Conservation (phyloP, 2,329 filamentous ascomycete species). For the Pseudogymnoascus sp. region DNA sequence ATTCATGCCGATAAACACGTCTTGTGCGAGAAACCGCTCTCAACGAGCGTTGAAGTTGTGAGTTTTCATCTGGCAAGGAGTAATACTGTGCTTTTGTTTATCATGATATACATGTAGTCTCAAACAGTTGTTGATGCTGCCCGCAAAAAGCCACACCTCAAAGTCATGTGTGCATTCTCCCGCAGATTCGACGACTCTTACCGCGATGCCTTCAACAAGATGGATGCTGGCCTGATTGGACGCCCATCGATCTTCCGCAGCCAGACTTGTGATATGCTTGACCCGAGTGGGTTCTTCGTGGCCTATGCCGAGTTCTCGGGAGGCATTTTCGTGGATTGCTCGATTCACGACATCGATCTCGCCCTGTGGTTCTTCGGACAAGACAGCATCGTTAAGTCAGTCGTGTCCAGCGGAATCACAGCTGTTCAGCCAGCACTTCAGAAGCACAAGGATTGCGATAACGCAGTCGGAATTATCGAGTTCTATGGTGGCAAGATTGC, state of each 20-base stretch:
- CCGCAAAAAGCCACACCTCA: conserved; percentile 34
- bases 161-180: conserved; percentile 27
- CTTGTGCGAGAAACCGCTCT: conserved; percentile 47
- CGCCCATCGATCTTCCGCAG: not conserved
- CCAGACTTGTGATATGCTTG: conserved; percentile 7
- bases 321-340: not conserved
- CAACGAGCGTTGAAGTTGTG: conserved; percentile 36
- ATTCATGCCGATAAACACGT: conserved; percentile 48
- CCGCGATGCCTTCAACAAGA: not conserved
- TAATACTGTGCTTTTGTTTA: not conserved
- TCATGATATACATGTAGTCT: conserved; percentile 24
- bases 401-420: conserved; percentile 35
- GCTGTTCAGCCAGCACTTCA: conserved; percentile 49
- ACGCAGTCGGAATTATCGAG: conserved; percentile 58
- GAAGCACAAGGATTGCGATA: conserved; percentile 51
- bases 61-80: conserved; percentile 15
- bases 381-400: not conserved
- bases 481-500: conserved; percentile 56
- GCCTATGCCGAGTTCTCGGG: not conserved
- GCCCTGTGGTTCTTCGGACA: conserved; percentile 19
- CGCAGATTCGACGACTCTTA: not conserved
- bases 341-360: conserved; percentile 6
- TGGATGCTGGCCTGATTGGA: not conserved
- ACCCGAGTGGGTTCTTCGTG: conserved; percentile 6
- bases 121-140: conserved; percentile 36